Conservation (phyloP, 805 yeast species). For the Sugiyamaella smithiae region DNA sequence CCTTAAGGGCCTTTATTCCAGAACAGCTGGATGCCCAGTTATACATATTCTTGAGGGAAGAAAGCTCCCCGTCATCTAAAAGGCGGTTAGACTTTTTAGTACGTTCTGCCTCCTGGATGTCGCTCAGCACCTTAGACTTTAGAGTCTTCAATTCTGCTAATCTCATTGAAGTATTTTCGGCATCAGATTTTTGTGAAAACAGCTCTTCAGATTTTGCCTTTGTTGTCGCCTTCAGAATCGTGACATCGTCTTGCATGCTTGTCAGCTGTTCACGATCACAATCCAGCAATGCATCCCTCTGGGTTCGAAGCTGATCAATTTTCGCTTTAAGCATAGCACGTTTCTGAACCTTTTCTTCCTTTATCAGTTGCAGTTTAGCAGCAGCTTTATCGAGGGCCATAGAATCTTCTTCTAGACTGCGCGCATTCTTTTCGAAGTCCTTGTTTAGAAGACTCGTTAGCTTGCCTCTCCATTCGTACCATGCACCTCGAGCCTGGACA, state of each 20-base stretch:
- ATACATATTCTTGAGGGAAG: neutral
- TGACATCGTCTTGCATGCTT: neutral
- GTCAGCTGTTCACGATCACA: neutral
- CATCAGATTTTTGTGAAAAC: no score
- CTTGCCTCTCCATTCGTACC: conserved; percentile 63
- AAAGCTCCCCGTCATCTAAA: neutral
- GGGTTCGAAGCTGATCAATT: neutral
- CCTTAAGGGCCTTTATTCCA: neutral
- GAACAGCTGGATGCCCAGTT: neutral
- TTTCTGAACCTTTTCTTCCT: neutral
- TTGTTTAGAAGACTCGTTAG: conserved; percentile 46
- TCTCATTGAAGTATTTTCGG: no score
- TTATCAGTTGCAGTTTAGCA: neutral
- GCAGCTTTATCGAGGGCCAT: conserved; percentile 14
- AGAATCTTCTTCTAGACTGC: conserved; percentile 22
- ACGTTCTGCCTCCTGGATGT: no score
- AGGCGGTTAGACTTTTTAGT: neutral
- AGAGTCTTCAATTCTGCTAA: no score
- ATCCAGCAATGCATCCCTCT: neutral
- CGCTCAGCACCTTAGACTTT: no score
- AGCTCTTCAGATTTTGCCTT: no score
- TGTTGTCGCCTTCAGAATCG: neutral
- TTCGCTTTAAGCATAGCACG: neutral
- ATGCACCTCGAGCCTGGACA: conserved; percentile 51
- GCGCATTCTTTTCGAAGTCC: conserved; percentile 25